A percentile compares a stretch with the other conserved stretches of the same genome.
Conservation (phyloP, 2,329 filamentous ascomycete species). For the Raffaelea deltoideospora region DNA sequence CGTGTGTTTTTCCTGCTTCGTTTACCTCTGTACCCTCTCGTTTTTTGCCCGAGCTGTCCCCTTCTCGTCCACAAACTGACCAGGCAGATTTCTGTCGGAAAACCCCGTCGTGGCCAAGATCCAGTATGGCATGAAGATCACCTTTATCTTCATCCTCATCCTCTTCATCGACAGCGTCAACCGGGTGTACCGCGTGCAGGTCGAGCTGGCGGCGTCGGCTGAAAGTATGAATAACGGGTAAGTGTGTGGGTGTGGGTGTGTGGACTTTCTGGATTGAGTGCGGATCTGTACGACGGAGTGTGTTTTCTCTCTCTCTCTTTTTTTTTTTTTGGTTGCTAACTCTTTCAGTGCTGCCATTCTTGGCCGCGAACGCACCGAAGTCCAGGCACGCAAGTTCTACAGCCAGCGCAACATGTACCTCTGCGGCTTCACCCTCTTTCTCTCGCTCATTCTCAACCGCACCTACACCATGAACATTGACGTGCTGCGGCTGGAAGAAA, state of each 20-base stretch:
- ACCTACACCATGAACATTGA: slow-evolving; percentile 97
- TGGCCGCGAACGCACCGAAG: slow-evolving; percentile 90
- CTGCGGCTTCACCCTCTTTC: slow-evolving; percentile 96
- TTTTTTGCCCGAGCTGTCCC: not conserved
- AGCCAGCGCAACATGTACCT: slow-evolving; percentile 99
- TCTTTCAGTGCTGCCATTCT: slow-evolving; percentile 47
- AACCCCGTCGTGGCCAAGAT: slow-evolving; percentile 74
- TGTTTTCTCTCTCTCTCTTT: not conserved
- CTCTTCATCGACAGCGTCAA: slow-evolving; percentile 94
- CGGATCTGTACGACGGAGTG: too few species aligned
- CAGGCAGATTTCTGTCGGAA: slow-evolving; percentile 73
- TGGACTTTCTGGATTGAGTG: too few species aligned
- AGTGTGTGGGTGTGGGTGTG: slow-evolving; percentile 31
- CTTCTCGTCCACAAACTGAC: too few species aligned
- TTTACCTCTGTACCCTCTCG: not conserved
- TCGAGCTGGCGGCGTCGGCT: slow-evolving; percentile 62
- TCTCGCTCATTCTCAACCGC: slow-evolving; percentile 96
- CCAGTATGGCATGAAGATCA: slow-evolving; percentile 97
- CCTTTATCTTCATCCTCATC: slow-evolving; percentile 97
- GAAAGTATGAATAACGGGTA: slow-evolving; percentile 41
- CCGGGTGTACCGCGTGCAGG: slow-evolving; percentile 89
- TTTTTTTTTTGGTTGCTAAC: slow-evolving; percentile 9
- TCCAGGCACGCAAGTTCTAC: slow-evolving; percentile 99
- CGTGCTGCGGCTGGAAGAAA: slow-evolving; percentile 79
- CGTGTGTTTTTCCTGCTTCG: slow-evolving; percentile 24